A percentile compares a stretch with the other conserved stretches of the same genome.
phyloP scores from a whole-genome alignment of 345 rosid genomes.

The Psidium guajava region DNA sequence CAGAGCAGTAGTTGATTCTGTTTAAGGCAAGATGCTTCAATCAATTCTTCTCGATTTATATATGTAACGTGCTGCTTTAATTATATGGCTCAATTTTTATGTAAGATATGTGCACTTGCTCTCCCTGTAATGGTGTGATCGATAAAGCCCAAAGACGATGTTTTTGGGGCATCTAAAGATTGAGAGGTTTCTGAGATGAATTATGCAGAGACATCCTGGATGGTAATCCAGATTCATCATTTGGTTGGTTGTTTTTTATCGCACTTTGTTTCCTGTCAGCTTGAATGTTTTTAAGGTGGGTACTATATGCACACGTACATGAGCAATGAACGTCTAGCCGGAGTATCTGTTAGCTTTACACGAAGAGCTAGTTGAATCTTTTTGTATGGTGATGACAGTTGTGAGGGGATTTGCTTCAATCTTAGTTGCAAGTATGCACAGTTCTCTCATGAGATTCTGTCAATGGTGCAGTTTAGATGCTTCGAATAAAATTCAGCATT shows the following conservation, averaged over 20 bases:
- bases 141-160: neutral
- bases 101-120: neutral
- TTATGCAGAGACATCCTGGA: neutral
- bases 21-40: neutral
- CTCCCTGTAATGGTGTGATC: neutral
- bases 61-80: neutral
- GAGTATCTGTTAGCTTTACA: neutral
- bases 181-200: neutral
- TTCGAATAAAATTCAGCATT: neutral
- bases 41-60: neutral
- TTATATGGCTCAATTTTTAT: neutral
- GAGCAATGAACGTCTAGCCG: neutral
- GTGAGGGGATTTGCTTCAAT: neutral
- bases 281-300: neutral
- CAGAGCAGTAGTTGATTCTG: constrained; percentile 15
- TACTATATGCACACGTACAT: neutral
- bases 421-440: neutral
- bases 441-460: neutral
- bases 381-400: neutral
- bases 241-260: neutral
- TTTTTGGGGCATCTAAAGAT: neutral
- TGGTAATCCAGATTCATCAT: neutral
- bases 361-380: neutral
- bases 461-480: neutral
- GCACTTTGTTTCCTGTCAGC: neutral